Evolutionary conservation across 1,139 yeast species (phyloP).

Genomic region (Sugiyamaella paludigena): DNA sequence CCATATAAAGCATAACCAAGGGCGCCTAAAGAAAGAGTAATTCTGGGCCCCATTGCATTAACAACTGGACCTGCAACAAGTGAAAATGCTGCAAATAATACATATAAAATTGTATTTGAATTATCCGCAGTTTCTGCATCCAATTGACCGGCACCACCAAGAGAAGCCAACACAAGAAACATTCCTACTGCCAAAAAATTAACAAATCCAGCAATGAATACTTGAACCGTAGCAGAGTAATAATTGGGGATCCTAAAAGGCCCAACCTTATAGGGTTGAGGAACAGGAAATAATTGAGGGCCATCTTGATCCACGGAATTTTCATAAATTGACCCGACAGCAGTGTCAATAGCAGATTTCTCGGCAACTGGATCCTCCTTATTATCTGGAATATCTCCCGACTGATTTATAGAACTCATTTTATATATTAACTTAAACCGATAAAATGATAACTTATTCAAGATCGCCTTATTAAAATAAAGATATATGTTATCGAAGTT

Average conservation of each 20-base stretch:
- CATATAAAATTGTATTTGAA: constrained; percentile 51
- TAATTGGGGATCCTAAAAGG: constrained; percentile 14
- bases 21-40: constrained; percentile 50
- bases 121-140: constrained; percentile 42
- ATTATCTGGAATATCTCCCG: no score
- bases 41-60: constrained; percentile 45
- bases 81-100: constrained; percentile 53
- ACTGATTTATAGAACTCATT: no score
- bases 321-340: no score
- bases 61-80: constrained; percentile 55
- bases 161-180: constrained; percentile 56
- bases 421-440: no score
- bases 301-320: no score
- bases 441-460: no score
- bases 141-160: constrained; percentile 47
- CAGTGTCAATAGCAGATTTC: no score
- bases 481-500: no score
- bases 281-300: constrained; percentile 8
- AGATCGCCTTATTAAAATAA: no score
- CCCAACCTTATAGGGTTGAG: constrained; percentile 13
- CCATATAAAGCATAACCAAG: constrained; percentile 52
- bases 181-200: constrained; percentile 57
- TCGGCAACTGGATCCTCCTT: no score
- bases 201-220: constrained; percentile 38
- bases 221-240: constrained; percentile 18